A percentile compares a stretch with the other conserved stretches of the same genome.
Conservation (phyloP, 23 red algal genomes). For the Gracilaria gracilis region DNA sequence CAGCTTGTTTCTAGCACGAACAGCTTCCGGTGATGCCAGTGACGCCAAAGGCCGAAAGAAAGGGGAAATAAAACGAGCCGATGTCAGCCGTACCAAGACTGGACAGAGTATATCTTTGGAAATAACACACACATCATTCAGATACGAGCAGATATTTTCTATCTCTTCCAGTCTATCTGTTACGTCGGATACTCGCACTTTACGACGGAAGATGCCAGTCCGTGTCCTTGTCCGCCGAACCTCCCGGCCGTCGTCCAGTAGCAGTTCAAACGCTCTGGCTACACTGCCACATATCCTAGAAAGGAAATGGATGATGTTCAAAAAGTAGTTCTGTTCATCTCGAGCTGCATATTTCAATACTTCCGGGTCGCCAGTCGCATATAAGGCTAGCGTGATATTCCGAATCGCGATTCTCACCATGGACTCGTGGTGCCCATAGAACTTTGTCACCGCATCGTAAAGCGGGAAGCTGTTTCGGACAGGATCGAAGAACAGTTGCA, state of each 20-base stretch:
- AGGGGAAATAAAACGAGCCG: slow-evolving; percentile 32
- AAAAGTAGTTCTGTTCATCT: slow-evolving; percentile 47
- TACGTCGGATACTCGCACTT: slow-evolving; percentile 51
- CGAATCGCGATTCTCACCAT: slow-evolving; percentile 81
- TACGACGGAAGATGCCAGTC: slow-evolving; percentile 58
- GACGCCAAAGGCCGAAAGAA: slow-evolving; percentile 75
- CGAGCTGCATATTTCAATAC: slow-evolving; percentile 42
- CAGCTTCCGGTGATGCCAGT: slow-evolving; percentile 60
- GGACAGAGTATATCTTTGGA: slow-evolving; percentile 27
- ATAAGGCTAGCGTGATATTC: slow-evolving; percentile 70
- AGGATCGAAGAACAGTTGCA: slow-evolving; percentile 86
- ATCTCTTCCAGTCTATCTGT: slow-evolving; percentile 61
- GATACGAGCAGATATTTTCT: slow-evolving; percentile 66
- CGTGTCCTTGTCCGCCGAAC: slow-evolving; percentile 46
- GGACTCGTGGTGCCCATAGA: slow-evolving; percentile 59
- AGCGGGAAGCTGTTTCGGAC: slow-evolving; percentile 41
- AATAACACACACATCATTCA: slow-evolving; percentile 48
- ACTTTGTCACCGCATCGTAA: slow-evolving; percentile 41
- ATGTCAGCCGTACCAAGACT: slow-evolving; percentile 10
- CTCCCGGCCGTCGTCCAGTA: slow-evolving; percentile 70
- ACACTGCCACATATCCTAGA: slow-evolving; percentile 54
- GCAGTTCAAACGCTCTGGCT: slow-evolving; percentile 59
- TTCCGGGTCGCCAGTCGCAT: slow-evolving; percentile 34
- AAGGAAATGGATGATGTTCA: slow-evolving; percentile 36
- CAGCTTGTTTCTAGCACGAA: slow-evolving; percentile 35